Conservation (phyloP, 768 basidiomycete species). For the Rossbeevera mucosa region DNA sequence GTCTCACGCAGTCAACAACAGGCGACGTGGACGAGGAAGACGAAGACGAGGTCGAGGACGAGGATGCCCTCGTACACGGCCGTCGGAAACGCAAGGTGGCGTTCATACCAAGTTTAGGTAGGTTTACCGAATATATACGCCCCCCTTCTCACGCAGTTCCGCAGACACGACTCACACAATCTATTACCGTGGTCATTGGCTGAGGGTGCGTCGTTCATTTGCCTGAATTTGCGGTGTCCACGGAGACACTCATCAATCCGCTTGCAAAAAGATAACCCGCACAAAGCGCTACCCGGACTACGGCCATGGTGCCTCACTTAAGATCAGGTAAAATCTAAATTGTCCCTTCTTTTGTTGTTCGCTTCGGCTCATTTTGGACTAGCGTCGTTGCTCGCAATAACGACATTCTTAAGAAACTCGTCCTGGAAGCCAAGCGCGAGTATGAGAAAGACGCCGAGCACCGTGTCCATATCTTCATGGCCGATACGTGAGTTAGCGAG, state of each 20-base stretch:
- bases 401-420: slow-evolving; percentile 81
- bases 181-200: slow-evolving; percentile 86
- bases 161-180: slow-evolving; percentile 84
- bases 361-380: slow-evolving; percentile 9
- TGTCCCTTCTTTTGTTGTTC: slow-evolving; percentile 13
- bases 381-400: slow-evolving; percentile 88
- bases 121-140: slow-evolving; percentile 22
- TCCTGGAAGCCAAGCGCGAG: slow-evolving; percentile 81
- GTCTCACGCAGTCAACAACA: slow-evolving; percentile 60
- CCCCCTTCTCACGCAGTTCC: slow-evolving; percentile 10
- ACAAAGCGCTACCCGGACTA: slow-evolving; percentile 75
- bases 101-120: slow-evolving; percentile 83
- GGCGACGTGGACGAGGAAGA: slow-evolving; percentile 82
- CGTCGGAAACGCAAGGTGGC: slow-evolving; percentile 73
- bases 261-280: slow-evolving; percentile 60
- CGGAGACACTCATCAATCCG: slow-evolving; percentile 17
- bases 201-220: slow-evolving; percentile 50
- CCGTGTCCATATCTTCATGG: slow-evolving; percentile 84
- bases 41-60: slow-evolving; percentile 59
- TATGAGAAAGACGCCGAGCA: slow-evolving; percentile 91
- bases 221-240: slow-evolving; percentile 10
- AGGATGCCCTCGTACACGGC: slow-evolving; percentile 58
- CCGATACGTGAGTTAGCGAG: slow-evolving; percentile 66
- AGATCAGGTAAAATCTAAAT: slow-evolving; percentile 58
- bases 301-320: slow-evolving; percentile 66